A percentile compares a stretch with the other conserved stretches of the same genome.
phyloP scores from a whole-genome alignment of 805 yeast genomes.

The Wickerhamiella shivajii region DNA sequence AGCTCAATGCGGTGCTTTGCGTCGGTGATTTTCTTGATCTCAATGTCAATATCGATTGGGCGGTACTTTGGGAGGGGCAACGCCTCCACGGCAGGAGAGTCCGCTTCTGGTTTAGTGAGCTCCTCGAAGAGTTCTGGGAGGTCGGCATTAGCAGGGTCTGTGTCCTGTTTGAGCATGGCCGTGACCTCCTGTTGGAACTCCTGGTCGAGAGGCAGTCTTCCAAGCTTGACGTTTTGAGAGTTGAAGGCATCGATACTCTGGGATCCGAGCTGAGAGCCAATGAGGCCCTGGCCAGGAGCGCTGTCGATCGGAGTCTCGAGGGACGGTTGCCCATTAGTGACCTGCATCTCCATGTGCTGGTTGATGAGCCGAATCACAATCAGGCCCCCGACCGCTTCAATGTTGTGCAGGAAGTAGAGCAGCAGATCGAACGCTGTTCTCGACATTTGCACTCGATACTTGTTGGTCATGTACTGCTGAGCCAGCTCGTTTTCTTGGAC shows the following conservation, averaged over 20 bases:
- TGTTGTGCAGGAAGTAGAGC: slow-evolving; percentile 76
- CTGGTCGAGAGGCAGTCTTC: slow-evolving; percentile 73
- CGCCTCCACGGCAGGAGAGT: slow-evolving; percentile 55
- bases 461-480: slow-evolving; percentile 52
- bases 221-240: slow-evolving; percentile 61
- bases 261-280: slow-evolving; percentile 13
- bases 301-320: slow-evolving; percentile 9
- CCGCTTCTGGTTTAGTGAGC: slow-evolving; percentile 32
- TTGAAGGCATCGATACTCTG: slow-evolving; percentile 42
- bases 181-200: slow-evolving; percentile 75
- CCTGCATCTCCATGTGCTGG: slow-evolving; percentile 46
- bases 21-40: slow-evolving; percentile 67
- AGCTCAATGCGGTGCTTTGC: slow-evolving; percentile 59
- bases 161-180: slow-evolving; percentile 51
- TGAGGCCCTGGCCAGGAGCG: slow-evolving; percentile 12
- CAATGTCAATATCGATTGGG: slow-evolving; percentile 63
- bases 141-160: slow-evolving; percentile 20
- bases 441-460: slow-evolving; percentile 62
- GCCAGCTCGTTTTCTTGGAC: slow-evolving; percentile 72
- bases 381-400: slow-evolving; percentile 84
- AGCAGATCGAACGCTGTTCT: slow-evolving; percentile 74
- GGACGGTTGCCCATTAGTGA: slow-evolving; percentile 25
- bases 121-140: slow-evolving; percentile 55
- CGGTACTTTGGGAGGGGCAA: slow-evolving; percentile 81
- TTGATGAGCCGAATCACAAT: slow-evolving; percentile 73